Percentiles rank a stretch among this genome's conserved stretches.
These are phyloP conservation scores for Linnemannia elongata DNA, from an alignment of 192 early-diverging fungal genomes.

Conservation along the genomic window DNA sequence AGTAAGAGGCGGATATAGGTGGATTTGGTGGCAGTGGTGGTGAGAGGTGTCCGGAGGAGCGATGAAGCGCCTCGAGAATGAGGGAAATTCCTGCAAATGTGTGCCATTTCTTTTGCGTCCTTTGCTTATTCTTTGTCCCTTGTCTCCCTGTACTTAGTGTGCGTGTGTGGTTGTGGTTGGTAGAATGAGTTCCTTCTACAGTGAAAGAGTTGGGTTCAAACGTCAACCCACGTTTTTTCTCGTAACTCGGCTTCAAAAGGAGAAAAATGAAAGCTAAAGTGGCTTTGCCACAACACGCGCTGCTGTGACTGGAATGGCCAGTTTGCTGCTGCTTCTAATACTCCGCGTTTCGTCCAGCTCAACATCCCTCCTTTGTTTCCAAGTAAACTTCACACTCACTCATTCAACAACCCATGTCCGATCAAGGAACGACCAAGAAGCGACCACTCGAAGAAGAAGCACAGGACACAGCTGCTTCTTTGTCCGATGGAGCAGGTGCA, in stretches of 20 bases:
- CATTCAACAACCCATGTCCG: conserved; percentile 9
- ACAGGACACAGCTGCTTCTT: not conserved
- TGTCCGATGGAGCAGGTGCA: not conserved
- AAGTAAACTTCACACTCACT: not conserved
- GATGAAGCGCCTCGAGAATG: not conserved
- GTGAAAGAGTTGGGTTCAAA: not conserved
- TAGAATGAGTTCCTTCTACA: not conserved
- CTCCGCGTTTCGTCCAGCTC: not conserved
- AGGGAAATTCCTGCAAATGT: conserved; percentile 11
- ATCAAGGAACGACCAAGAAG: conserved; percentile 21
- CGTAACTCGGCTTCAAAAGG: not conserved
- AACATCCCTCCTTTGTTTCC: not conserved
- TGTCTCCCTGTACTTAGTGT: not conserved
- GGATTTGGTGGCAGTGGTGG: not conserved
- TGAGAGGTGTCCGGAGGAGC: not conserved
- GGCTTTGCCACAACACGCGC: conserved; percentile 1
- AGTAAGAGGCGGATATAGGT: not conserved
- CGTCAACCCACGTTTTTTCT: not conserved
- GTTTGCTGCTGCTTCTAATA: not conserved
- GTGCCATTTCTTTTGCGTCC: conserved; percentile 7
- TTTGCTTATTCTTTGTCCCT: not conserved
- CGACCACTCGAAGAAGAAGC: conserved; percentile 22
- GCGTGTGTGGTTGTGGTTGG: not conserved
- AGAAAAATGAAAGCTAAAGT: not conserved
- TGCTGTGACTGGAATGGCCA: not conserved